Percentiles rank a stretch among this genome's conserved stretches.
Evolutionary conservation across 139 green algal genomes (phyloP).

Genomic region (Chlamydomonas applanata): DNA sequence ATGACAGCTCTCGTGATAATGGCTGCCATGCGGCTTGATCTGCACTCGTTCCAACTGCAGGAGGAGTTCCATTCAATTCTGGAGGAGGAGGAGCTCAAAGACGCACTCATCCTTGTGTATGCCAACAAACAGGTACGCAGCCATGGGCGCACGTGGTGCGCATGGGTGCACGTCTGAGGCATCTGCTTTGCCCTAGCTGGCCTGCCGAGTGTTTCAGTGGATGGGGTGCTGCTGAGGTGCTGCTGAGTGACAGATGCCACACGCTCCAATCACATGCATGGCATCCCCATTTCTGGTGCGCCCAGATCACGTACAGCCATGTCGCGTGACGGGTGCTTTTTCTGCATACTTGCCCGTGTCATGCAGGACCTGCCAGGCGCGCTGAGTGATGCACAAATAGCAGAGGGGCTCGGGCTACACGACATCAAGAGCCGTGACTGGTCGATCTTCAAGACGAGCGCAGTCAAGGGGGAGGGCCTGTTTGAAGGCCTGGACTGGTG

Average conservation of each 20-base stretch:
- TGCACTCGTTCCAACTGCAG: not conserved
- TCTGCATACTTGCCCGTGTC: no score
- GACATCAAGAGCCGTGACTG: constrained; percentile 92
- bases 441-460: constrained; percentile 96
- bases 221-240: not conserved
- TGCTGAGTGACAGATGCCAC: not conserved
- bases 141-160: no score
- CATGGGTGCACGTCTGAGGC: no score
- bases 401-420: constrained; percentile 88
- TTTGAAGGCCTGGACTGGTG: constrained; percentile 96
- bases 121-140: constrained; percentile 92
- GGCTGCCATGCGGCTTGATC: no score
- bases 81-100: constrained; percentile 95
- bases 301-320: no score
- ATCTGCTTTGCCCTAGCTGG: not conserved
- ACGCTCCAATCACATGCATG: not conserved
- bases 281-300: no score
- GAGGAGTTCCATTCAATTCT: constrained; percentile 96
- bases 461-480: constrained; percentile 93
- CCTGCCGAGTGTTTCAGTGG: no score
- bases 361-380: constrained; percentile 88
- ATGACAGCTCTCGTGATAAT: no score
- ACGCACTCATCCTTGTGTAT: constrained; percentile 94
- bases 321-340: no score
- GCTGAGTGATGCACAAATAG: constrained; percentile 86